phyloP scores from a whole-genome alignment of 192 early-diverging fungal genomes.

The Coemansia sp. region DNA sequence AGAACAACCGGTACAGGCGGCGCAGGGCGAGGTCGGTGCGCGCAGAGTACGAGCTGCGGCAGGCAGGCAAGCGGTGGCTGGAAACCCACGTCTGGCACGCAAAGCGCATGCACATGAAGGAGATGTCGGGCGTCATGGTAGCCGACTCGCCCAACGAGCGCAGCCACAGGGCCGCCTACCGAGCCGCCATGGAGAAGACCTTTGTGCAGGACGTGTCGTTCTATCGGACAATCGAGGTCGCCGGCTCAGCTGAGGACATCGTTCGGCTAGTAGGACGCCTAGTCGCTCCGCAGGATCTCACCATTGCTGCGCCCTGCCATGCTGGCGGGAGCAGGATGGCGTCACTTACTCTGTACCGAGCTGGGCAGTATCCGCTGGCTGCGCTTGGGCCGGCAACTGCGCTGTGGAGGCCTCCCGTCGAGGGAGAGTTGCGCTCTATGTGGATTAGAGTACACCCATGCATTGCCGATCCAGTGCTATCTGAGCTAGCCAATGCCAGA shows the following conservation, averaged over 20 bases:
- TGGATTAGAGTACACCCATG: conserved; percentile 87
- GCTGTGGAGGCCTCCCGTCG: conserved; percentile 65
- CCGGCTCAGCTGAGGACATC: conserved; percentile 56
- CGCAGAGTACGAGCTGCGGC: conserved; percentile 43
- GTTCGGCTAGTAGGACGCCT: conserved; percentile 54
- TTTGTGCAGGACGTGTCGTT: conserved; percentile 87
- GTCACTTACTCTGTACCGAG: conserved; percentile 41
- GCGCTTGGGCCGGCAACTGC: conserved; percentile 72
- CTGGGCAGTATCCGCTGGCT: conserved; percentile 26
- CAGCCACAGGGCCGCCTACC: conserved; percentile 69
- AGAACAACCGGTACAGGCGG: conserved; percentile 43
- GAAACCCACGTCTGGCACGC: conserved; percentile 99
- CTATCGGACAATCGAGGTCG: conserved; percentile 67
- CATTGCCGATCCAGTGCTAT: conserved; percentile 51
- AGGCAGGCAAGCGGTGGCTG: conserved; percentile 73
- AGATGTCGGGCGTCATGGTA: conserved; percentile 69
- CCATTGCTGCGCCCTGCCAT: conserved; percentile 6
- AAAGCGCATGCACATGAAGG: conserved; percentile 93
- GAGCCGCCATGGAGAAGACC: conserved; percentile 72
- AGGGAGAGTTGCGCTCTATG: conserved; percentile 42
- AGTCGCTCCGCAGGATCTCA: conserved; percentile 54
- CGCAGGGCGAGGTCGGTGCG: conserved; percentile 24
- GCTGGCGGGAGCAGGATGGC: conserved; percentile 16
- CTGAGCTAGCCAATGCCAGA: conserved; percentile 19
- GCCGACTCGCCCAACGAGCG: conserved; percentile 86